Percentiles rank a stretch among this genome's conserved stretches.
These are phyloP conservation scores for Incumbomyces delicatus DNA, from an alignment of 2,329 filamentous ascomycete species.

Conservation along the genomic window DNA sequence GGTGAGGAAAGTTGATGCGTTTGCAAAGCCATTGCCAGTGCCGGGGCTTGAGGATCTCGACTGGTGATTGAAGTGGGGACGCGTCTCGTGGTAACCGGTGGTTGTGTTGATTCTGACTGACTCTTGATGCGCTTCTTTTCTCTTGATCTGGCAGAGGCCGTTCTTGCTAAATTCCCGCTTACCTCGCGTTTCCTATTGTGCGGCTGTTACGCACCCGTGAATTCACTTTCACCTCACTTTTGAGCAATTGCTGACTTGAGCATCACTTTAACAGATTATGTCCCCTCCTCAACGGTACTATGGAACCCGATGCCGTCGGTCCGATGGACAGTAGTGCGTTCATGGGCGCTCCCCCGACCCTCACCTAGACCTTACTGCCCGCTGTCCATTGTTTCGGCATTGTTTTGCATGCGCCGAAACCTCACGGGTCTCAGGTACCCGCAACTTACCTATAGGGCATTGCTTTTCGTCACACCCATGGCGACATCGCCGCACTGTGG, in stretches of 20 bases:
- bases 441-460: no score
- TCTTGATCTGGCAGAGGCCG: no score
- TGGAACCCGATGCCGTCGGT: constrained; percentile 44
- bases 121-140: no score
- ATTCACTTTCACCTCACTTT: not conserved
- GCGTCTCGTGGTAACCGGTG: not conserved
- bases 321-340: constrained; percentile 38
- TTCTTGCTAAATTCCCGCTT: no score
- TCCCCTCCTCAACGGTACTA: constrained; percentile 74
- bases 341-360: constrained; percentile 33
- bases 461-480: no score
- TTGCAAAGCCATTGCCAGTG: not conserved
- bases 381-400: no score
- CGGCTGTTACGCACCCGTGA: no score
- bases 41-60: not conserved
- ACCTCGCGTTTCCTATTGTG: no score
- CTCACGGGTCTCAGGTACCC: no score
- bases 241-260: constrained; percentile 21
- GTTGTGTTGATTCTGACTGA: no score
- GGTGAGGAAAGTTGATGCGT: not conserved
- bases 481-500: no score
- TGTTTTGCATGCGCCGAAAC: no score
- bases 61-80: not conserved
- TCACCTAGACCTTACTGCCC: not conserved
- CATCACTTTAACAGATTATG: constrained; percentile 51